Percentiles rank a stretch among this genome's conserved stretches.
phyloP scores from a whole-genome alignment of 352 stramenopile species.

The Saprolegnia diclina region DNA sequence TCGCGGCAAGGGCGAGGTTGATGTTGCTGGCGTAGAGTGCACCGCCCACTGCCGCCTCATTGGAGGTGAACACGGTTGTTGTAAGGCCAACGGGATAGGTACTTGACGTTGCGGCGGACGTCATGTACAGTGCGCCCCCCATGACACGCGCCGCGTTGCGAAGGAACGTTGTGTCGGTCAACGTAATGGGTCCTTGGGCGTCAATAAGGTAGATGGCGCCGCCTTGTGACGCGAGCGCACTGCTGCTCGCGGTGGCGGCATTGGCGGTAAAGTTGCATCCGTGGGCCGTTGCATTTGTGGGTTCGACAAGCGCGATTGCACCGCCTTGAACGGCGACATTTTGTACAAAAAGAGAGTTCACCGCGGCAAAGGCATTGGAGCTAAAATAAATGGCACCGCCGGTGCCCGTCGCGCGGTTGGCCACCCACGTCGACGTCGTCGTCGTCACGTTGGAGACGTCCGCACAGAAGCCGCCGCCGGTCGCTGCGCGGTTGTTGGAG shows the following conservation, averaged over 20 bases:
- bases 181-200: neutral
- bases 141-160: neutral
- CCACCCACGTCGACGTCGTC: neutral
- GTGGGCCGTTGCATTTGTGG: neutral
- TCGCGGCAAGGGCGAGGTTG: neutral
- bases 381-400: neutral
- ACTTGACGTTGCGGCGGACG: no score
- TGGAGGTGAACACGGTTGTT: no score
- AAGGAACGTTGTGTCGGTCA: neutral
- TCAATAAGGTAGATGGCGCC: neutral
- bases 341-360: neutral
- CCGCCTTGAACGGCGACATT: neutral
- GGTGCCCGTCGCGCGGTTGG: neutral
- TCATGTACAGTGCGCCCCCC: no score
- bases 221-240: conserved; percentile 3
- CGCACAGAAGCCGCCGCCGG: conserved; percentile 8
- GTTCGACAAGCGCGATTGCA: neutral
- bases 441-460: conserved; percentile 1
- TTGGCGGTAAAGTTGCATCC: conserved; percentile 1
- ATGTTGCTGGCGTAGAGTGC: neutral
- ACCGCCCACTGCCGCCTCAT: no score
- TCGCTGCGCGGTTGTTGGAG: neutral
- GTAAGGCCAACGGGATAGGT: no score
- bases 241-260: neutral
- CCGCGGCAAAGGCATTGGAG: neutral